Conservation (phyloP, 2,329 filamentous ascomycete genomes). For the Fusarium tanahbumbuense region DNA sequence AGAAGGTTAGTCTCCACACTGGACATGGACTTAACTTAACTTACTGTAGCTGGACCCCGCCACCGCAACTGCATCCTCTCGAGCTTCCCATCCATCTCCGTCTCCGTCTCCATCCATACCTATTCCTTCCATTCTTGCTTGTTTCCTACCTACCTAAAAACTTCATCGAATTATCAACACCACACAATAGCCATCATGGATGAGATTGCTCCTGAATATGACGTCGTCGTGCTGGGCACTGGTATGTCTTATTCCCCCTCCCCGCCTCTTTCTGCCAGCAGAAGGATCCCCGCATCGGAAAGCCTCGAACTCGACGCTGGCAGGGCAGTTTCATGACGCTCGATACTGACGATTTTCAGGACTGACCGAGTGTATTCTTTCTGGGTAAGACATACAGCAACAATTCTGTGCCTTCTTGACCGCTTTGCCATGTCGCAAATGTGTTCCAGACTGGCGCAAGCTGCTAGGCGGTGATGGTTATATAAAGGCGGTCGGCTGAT, state of each 20-base stretch:
- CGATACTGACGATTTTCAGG: conserved; percentile 64
- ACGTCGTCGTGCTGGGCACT: conserved; percentile 98
- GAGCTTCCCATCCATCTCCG: conserved; percentile 39
- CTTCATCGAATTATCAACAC: conserved; percentile 21
- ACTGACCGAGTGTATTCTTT: conserved; percentile 98
- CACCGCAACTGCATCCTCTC: conserved; percentile 43
- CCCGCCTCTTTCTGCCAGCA: conserved; percentile 27
- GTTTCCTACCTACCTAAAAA: conserved; percentile 7
- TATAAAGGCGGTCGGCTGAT: conserved; percentile 44
- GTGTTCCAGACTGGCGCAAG: conserved; percentile 14
- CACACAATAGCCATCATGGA: conserved; percentile 72
- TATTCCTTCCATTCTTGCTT: conserved; percentile 12
- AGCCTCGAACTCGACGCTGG: conserved; percentile 28
- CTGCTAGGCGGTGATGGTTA: conserved; percentile 29
- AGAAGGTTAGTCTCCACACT: conserved; percentile 41
- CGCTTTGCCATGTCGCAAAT: conserved; percentile 8
- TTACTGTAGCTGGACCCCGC: conserved; percentile 46
- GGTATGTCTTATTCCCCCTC: conserved; percentile 68
- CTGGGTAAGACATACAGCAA: conserved; percentile 73
- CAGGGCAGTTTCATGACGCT: conserved; percentile 1
- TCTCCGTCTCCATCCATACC: conserved; percentile 24
- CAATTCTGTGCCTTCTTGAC: background rate
- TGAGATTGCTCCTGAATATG: conserved; percentile 98
- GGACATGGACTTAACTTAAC: conserved; percentile 34
- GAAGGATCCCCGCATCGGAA: conserved; percentile 40